Conservation (phyloP, 1,139 yeast species). For the Yamadazyma buinensis region DNA sequence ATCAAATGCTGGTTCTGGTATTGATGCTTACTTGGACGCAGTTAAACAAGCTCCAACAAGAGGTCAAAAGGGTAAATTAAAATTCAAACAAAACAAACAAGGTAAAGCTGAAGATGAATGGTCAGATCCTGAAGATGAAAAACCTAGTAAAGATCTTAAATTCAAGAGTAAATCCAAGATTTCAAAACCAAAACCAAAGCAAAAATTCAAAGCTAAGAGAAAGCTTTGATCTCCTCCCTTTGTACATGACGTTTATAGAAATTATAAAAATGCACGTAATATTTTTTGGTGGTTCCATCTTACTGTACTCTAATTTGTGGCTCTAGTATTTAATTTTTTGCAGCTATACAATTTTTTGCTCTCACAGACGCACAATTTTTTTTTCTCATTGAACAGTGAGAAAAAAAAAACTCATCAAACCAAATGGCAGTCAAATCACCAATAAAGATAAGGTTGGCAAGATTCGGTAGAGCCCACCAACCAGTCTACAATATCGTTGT, state of each 20-base stretch:
- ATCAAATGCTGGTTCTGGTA: conserved; percentile 49
- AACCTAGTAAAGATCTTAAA: conserved; percentile 7
- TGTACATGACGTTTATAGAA: too few species aligned
- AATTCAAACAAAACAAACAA: conserved; percentile 65
- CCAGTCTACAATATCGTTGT: conserved; percentile 94
- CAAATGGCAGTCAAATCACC: conserved; percentile 18
- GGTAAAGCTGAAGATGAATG: conserved; percentile 55
- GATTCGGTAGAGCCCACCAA: conserved; percentile 85
- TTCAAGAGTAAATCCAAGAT: conserved; percentile 22
- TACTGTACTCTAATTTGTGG: too few species aligned
- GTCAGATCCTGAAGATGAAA: conserved; percentile 31
- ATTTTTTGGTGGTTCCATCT: too few species aligned
- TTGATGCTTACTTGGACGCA: conserved; percentile 91
- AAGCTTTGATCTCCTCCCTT: too few species aligned
- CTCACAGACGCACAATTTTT: too few species aligned
- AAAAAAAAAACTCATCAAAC: conserved; percentile 10
- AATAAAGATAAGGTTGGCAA: conserved; percentile 70
- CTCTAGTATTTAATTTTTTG: too few species aligned
- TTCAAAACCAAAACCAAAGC: conserved; percentile 43
- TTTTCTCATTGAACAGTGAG: too few species aligned
- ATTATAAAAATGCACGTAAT: conserved; percentile 17
- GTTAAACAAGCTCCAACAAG: conserved; percentile 88
- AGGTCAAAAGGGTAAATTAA: conserved; percentile 88
- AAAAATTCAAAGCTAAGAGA: conserved; percentile 55
- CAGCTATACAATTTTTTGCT: too few species aligned